Base-by-base conservation (phyloP, 2,329 filamentous ascomycete species). In the Juglanconis juglandina region DNA sequence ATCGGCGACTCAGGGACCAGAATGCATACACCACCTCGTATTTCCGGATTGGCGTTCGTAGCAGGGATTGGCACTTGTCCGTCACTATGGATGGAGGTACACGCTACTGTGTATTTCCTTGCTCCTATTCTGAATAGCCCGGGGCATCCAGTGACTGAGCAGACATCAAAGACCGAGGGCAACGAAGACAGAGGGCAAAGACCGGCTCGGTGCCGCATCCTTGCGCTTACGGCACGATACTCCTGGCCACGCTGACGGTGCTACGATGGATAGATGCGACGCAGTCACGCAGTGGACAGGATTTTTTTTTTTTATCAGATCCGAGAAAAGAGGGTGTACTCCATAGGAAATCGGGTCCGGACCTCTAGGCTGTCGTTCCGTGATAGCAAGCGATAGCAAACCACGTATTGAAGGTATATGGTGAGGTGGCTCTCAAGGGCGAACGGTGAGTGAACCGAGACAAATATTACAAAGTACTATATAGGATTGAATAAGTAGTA, bases 281-380 rank as follows among this genome's bases (percentile, higher is more conserved):
- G 24, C 24, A 24, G 51, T 53, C 51, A 53, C 11, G 11, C 24
- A 33, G 30, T n/a, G 39, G 39, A 44, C 41, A 54, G 8, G 32
- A 54, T 24, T n/a, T 24, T 24, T 24, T 24, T 24, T 24, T 39
- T 51, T 60, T 60, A 60, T 60, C 59, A 53, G 59, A 60, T 60
- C 59, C 59, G 59, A 60, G 47, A 56, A 60, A 56, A 52, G 33
- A 60, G 51, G 35, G 24, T 24, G 24, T 24, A 24, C 24, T 2
- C 24, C 24, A 24, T 24, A 24, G 24, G 24, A 24, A 24, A 24
- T 24, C 24, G 24, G 24, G 24, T 2, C 24, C 24, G 24, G 24
- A 24, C 24, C 24, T 24, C 24, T 24, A 24, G 24, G 24, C 24
- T 24, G 24, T 24, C 24, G 24, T 24, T 24, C 24, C 24, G 24